These are phyloP conservation scores for Pugionium dolabratum DNA, from an alignment of 345 rosid genomes.

Conservation along the genomic window DNA sequence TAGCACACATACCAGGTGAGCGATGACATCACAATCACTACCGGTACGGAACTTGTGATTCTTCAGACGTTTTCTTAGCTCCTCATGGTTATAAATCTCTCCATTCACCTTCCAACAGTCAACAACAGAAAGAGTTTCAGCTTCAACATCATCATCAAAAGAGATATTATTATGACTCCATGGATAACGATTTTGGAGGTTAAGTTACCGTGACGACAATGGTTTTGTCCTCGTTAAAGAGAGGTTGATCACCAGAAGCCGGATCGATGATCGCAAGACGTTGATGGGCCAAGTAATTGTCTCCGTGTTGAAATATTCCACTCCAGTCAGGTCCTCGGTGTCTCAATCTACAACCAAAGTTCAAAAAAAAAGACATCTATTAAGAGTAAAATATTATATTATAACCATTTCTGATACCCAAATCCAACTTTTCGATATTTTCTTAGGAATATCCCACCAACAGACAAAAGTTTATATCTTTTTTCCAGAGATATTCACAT, in stretches of 20 bases:
- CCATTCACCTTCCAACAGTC: constrained; percentile 65
- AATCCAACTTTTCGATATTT: too few species aligned
- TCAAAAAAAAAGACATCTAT: too few species aligned
- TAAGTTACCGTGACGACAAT: constrained; percentile 73
- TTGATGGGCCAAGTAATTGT: constrained; percentile 78
- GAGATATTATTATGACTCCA: too few species aligned
- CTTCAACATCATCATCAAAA: background rate
- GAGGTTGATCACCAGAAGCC: constrained; percentile 97
- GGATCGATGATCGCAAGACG: constrained; percentile 91
- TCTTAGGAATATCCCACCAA: too few species aligned
- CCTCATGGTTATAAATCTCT: constrained; percentile 93
- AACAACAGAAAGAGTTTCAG: background rate
- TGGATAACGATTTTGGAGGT: too few species aligned
- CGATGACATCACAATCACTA: constrained; percentile 93
- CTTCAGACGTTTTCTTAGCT: constrained; percentile 59
- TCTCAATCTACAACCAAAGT: constrained; percentile 58
- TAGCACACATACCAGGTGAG: constrained; percentile 68
- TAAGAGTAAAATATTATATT: too few species aligned
- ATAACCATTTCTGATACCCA: too few species aligned
- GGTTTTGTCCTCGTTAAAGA: constrained; percentile 74
- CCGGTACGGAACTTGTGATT: constrained; percentile 82
- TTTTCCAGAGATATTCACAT: too few species aligned
- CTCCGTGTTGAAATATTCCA: constrained; percentile 77
- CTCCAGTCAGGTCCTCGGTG: constrained; percentile 99
- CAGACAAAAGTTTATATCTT: too few species aligned